These are phyloP conservation scores for Phytophthora capsici DNA, from an alignment of 352 stramenopile genomes.

Conservation along the genomic window DNA sequence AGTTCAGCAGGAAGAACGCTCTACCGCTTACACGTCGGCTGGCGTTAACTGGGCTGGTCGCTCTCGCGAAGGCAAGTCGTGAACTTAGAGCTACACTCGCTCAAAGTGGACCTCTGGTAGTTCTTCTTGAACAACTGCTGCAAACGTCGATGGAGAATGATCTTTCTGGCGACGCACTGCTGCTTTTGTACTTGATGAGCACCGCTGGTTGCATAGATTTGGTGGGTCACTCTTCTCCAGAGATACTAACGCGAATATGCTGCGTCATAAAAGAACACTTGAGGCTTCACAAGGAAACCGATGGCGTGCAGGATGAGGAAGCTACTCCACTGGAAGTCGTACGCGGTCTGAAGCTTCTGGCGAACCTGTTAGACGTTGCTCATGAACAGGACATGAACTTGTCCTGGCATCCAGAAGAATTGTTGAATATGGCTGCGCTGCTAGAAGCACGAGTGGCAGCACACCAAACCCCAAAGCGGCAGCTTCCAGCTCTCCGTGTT, in stretches of 20 bases:
- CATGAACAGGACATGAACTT: slow-evolving; percentile 25
- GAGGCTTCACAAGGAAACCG: slow-evolving; percentile 1
- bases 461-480: slow-evolving; percentile 51
- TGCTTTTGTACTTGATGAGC: slow-evolving; percentile 35
- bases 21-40: slow-evolving; percentile 23
- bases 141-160: not conserved
- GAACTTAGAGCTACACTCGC: slow-evolving; percentile 39
- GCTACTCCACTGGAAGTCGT: slow-evolving; percentile 19
- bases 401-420: slow-evolving; percentile 35
- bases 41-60: slow-evolving; percentile 43
- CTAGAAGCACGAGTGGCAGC: slow-evolving; percentile 35
- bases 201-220: slow-evolving; percentile 19
- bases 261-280: slow-evolving; percentile 8
- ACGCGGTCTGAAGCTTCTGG: slow-evolving; percentile 53
- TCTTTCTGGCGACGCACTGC: slow-evolving; percentile 34
- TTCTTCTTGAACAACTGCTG: slow-evolving; percentile 39
- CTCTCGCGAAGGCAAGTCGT: slow-evolving; percentile 45
- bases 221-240: slow-evolving; percentile 15
- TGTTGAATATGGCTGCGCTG: slow-evolving; percentile 37
- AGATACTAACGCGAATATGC: slow-evolving; percentile 26
- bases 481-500: slow-evolving; percentile 51
- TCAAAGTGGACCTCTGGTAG: slow-evolving; percentile 34
- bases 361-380: slow-evolving; percentile 49
- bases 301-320: slow-evolving; percentile 14
- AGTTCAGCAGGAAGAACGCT: slow-evolving; percentile 6